These are phyloP conservation scores for Corynascus novoguineensis DNA, from an alignment of 495 filamentous ascomycete species.

Conservation along the genomic window DNA sequence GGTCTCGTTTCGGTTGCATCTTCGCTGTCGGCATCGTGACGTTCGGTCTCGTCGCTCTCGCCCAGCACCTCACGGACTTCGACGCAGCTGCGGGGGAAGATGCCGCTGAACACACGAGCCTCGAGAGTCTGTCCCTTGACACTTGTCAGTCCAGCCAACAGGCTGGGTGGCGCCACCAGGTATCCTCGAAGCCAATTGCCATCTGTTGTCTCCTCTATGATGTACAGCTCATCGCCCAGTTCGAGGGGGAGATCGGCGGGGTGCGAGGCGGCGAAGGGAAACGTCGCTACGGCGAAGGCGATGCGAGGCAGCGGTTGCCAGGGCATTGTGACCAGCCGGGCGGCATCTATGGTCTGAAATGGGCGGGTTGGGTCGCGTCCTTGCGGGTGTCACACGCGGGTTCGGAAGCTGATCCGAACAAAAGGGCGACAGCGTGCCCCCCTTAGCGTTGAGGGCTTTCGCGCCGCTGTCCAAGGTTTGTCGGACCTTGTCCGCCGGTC, in stretches of 20 bases:
- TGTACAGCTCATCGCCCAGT: conserved; percentile 95
- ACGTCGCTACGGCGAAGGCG: conserved; percentile 92
- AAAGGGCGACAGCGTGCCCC: neutral
- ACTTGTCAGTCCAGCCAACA: conserved; percentile 87
- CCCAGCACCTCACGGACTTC: conserved; percentile 69
- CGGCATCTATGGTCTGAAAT: conserved; percentile 25
- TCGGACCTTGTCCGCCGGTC: neutral
- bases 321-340: conserved; percentile 59
- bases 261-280: conserved; percentile 80
- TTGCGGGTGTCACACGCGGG: neutral
- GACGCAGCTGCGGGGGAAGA: conserved; percentile 91
- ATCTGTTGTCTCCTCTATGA: conserved; percentile 86
- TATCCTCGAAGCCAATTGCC: conserved; percentile 93
- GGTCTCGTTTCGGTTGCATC: conserved; percentile 27
- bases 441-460: neutral
- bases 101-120: conserved; percentile 91
- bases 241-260: conserved; percentile 94
- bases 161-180: conserved; percentile 84
- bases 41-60: conserved; percentile 49
- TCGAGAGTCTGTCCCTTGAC: conserved; percentile 90
- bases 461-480: neutral
- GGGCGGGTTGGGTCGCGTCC: neutral
- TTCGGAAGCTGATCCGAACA: neutral
- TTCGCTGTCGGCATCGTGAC: conserved; percentile 38
- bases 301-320: conserved; percentile 96